phyloP scores from a whole-genome alignment of 2,329 filamentous ascomycete genomes.

The Trichoderma sp. region DNA sequence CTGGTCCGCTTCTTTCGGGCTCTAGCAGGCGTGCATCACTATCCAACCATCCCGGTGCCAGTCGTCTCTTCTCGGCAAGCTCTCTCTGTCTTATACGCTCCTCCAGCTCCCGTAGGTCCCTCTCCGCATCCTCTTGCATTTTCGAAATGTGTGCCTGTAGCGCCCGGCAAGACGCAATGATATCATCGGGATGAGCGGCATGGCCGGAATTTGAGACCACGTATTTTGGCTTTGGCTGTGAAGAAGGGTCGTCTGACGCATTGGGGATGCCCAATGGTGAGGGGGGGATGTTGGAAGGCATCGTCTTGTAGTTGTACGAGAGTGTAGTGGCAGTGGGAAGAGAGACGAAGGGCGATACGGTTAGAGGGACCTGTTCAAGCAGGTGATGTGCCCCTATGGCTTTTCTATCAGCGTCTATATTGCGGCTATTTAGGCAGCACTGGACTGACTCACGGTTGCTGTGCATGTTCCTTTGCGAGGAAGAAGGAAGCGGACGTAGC shows the following conservation, averaged over 20 bases:
- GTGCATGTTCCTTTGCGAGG: constrained; percentile 27
- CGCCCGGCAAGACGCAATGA: constrained; percentile 75
- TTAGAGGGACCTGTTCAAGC: constrained; percentile 87
- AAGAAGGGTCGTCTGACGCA: constrained; percentile 35
- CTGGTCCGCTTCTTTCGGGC: constrained; percentile 53
- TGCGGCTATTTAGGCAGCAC: not conserved
- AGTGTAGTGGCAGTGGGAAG: constrained; percentile 87
- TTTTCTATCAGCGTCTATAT: constrained; percentile 19
- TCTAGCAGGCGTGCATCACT: constrained; percentile 67
- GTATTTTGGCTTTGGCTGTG: constrained; percentile 60
- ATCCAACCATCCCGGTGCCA: constrained; percentile 79
- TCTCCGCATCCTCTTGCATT: constrained; percentile 64
- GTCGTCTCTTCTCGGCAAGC: constrained; percentile 72
- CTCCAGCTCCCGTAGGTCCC: constrained; percentile 67
- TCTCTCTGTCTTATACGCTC: constrained; percentile 62
- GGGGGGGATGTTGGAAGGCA: constrained; percentile 78
- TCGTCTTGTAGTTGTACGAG: constrained; percentile 89
- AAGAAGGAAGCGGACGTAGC: not conserved
- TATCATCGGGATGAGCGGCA: constrained; percentile 82
- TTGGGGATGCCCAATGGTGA: constrained; percentile 37
- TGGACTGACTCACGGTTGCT: constrained; percentile 33
- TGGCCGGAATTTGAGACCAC: constrained; percentile 76
- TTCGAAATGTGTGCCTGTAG: constrained; percentile 73
- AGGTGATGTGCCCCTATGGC: constrained; percentile 74
- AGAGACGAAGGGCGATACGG: constrained; percentile 89